Evolutionary conservation across 2,329 filamentous ascomycete species (phyloP).

Genomic region (Clonostachys chloroleuca): DNA sequence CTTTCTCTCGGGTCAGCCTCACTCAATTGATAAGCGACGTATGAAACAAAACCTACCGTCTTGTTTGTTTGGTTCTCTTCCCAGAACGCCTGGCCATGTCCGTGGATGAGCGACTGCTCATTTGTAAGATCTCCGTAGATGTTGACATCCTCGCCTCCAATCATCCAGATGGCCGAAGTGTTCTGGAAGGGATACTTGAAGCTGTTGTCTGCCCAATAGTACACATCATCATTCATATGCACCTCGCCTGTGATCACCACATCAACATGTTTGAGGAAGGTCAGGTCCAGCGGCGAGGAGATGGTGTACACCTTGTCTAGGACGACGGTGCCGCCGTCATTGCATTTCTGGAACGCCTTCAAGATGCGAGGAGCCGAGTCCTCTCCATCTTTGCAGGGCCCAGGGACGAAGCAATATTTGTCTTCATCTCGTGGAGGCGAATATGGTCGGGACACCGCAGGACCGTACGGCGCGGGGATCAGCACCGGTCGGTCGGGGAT

Average conservation of each 20-base stretch:
- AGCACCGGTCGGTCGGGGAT: not conserved
- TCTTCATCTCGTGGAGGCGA: not conserved
- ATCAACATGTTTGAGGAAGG: slow-evolving; percentile 60
- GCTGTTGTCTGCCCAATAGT: slow-evolving; percentile 62
- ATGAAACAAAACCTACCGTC: slow-evolving; percentile 52
- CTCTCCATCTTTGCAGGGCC: not conserved
- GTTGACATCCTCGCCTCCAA: slow-evolving; percentile 40
- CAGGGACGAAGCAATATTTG: not conserved
- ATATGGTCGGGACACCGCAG: not conserved
- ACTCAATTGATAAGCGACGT: slow-evolving; percentile 55
- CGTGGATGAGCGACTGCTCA: slow-evolving; percentile 40
- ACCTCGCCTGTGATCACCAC: slow-evolving; percentile 51
- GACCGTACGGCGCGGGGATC: not conserved
- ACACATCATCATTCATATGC: slow-evolving; percentile 60
- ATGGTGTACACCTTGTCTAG: slow-evolving; percentile 57
- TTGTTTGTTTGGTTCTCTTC: slow-evolving; percentile 53
- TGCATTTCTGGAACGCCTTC: slow-evolving; percentile 32
- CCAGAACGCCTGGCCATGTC: slow-evolving; percentile 63
- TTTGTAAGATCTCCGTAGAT: slow-evolving; percentile 51
- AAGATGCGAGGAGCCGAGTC: slow-evolving; percentile 1
- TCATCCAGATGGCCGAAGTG: slow-evolving; percentile 35
- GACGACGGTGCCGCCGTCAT: slow-evolving; percentile 58
- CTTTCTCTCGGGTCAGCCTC: slow-evolving; percentile 10
- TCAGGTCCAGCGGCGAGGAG: slow-evolving; percentile 60
- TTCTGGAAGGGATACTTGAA: slow-evolving; percentile 66